A percentile compares a stretch with the other conserved stretches of the same genome.
phyloP scores from a whole-genome alignment of 192 early-diverging fungal genomes.

The Coemansia interrupta region DNA sequence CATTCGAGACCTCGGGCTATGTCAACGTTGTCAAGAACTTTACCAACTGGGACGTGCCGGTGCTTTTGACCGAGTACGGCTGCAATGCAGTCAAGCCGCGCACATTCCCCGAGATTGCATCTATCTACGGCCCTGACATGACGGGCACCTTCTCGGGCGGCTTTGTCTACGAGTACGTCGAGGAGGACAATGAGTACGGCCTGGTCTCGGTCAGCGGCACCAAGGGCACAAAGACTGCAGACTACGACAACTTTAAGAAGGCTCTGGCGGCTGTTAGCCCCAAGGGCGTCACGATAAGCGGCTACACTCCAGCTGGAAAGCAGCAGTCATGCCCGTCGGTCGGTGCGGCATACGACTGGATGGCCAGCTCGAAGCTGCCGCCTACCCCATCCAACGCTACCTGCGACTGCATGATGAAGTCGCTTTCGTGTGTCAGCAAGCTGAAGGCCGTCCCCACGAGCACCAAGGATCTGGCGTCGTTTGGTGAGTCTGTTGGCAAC shows the following conservation, averaged over 20 bases:
- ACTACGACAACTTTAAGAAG: constrained; percentile 64
- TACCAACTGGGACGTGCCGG: constrained; percentile 60
- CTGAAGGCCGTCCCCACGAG: constrained; percentile 23
- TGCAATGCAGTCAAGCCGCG: constrained; percentile 68
- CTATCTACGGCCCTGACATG: constrained; percentile 71
- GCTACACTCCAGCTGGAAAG: constrained; percentile 45
- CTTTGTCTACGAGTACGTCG: constrained; percentile 71
- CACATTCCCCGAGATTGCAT: constrained; percentile 62
- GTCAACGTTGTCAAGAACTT: constrained; percentile 60
- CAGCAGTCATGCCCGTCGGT: constrained; percentile 51
- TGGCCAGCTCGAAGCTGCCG: constrained; percentile 55
- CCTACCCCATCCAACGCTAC: constrained; percentile 61
- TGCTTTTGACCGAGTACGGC: constrained; percentile 73
- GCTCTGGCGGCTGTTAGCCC: constrained; percentile 55
- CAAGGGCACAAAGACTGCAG: constrained; percentile 43
- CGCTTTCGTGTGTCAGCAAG: constrained; percentile 53
- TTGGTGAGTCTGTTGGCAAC: constrained; percentile 29
- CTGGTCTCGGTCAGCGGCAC: constrained; percentile 58
- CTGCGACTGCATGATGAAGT: constrained; percentile 65
- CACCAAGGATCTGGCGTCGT: constrained; percentile 16
- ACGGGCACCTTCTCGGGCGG: constrained; percentile 63
- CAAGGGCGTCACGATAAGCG: constrained; percentile 55
- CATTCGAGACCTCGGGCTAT: constrained; percentile 66
- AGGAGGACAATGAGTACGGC: constrained; percentile 74
- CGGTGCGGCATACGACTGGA: constrained; percentile 51